Evolutionary conservation across 1,284 basidiomycete species (phyloP).

Genomic region (Apiotrichum gamsii): DNA sequence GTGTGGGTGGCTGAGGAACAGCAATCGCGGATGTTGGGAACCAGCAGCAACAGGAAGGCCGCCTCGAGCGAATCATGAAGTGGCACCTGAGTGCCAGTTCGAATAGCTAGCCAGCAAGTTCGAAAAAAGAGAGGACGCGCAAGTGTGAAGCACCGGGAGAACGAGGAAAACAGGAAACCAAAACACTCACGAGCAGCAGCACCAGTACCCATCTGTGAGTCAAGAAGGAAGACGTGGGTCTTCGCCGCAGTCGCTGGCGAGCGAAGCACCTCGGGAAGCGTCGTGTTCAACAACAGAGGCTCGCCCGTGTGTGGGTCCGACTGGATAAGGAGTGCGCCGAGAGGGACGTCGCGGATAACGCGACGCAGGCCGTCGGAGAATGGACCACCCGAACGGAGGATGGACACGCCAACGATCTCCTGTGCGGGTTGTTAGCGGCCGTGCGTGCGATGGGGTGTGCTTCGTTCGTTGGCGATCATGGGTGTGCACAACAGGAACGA

Average conservation of each 20-base stretch:
- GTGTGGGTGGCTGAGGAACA: too few species aligned
- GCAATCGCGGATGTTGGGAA: too few species aligned
- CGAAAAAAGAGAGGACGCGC: too few species aligned
- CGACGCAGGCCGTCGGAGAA: conserved; percentile 83
- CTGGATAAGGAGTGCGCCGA: conserved; percentile 87
- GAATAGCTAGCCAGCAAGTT: too few species aligned
- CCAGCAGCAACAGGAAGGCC: too few species aligned
- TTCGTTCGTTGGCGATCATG: too few species aligned
- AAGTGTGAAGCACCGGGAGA: too few species aligned
- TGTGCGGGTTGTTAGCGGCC: conserved; percentile 9
- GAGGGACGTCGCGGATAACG: conserved; percentile 76
- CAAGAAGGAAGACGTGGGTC: conserved; percentile 82
- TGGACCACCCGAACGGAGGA: conserved; percentile 61
- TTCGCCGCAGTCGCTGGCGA: conserved; percentile 58
- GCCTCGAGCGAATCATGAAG: too few species aligned
- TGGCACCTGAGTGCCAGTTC: too few species aligned
- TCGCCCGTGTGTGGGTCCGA: conserved; percentile 79
- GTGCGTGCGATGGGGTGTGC: too few species aligned
- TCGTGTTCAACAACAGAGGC: conserved; percentile 74
- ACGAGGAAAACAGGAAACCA: too few species aligned
- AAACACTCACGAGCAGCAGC: conserved; percentile 69
- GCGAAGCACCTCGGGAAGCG: conserved; percentile 68
- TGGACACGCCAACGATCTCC: conserved; percentile 41
- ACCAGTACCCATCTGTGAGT: conserved; percentile 91
- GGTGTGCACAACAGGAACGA: too few species aligned